Evolutionary conservation across 2,329 filamentous ascomycete genomes (phyloP).

Genomic region (Uncinocarpus reesii): DNA sequence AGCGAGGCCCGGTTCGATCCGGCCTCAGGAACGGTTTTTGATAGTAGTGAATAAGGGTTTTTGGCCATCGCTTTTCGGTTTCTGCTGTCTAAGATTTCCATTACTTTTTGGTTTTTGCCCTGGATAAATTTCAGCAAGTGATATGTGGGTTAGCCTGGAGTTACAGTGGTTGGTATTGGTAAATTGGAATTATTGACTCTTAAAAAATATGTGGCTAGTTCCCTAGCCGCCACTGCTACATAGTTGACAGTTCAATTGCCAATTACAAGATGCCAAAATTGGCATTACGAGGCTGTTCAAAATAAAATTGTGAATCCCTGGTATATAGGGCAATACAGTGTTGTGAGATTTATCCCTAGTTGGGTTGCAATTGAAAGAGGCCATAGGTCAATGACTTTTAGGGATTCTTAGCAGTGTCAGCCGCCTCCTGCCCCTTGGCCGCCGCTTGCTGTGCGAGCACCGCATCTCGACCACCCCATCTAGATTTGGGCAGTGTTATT

Average conservation of each 20-base stretch:
- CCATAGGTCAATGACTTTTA: slow-evolving; percentile 1
- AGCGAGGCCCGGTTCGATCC: not conserved
- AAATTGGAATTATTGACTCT: not conserved
- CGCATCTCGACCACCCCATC: slow-evolving; percentile 36
- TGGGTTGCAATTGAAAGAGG: too few species aligned
- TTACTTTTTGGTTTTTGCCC: not conserved
- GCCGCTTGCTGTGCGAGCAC: slow-evolving; percentile 25
- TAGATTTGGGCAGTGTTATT: slow-evolving; percentile 15
- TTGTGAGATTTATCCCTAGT: too few species aligned
- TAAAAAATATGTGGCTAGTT: not conserved
- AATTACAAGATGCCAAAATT: too few species aligned
- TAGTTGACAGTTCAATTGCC: too few species aligned
- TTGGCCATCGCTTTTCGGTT: too few species aligned
- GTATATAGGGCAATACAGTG: too few species aligned
- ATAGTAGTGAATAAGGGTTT: too few species aligned
- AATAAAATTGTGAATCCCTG: too few species aligned
- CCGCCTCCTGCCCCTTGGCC: slow-evolving; percentile 23
- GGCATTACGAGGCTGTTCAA: too few species aligned
- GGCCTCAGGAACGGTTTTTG: not conserved
- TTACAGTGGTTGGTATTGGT: not conserved
- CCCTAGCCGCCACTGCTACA: too few species aligned
- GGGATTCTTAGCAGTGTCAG: slow-evolving; percentile 22
- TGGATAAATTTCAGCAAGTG: too few species aligned
- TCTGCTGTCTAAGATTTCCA: not conserved
- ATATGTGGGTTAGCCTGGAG: not conserved